Evolutionary conservation across 306 rosid genomes (phyloP).

Genomic region (Dalbergia cultrata): DNA sequence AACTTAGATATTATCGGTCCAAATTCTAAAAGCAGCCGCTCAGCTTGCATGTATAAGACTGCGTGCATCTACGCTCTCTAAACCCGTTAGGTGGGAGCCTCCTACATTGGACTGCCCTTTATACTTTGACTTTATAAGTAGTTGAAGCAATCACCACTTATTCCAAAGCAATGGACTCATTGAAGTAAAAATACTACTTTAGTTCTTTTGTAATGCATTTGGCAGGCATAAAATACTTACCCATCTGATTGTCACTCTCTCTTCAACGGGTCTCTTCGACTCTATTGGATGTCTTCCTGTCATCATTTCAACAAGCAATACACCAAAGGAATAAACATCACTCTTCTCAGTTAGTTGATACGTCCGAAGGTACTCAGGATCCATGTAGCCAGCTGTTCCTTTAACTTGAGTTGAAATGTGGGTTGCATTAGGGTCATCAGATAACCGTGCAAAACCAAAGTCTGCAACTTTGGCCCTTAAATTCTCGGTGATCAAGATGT

Average conservation of each 20-base stretch:
- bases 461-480: slow-evolving; percentile 95
- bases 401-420: slow-evolving; percentile 91
- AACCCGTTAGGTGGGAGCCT: too few species aligned
- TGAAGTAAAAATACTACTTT: neutral
- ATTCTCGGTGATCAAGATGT: slow-evolving; percentile 89
- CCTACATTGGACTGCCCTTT: too few species aligned
- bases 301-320: slow-evolving; percentile 86
- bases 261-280: slow-evolving; percentile 56
- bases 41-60: too few species aligned
- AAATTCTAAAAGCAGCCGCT: too few species aligned
- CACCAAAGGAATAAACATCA: slow-evolving; percentile 97
- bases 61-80: too few species aligned
- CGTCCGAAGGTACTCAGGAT: slow-evolving; percentile 91
- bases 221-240: slow-evolving; percentile 60
- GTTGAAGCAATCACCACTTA: slow-evolving; percentile 6
- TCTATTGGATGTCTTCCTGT: slow-evolving; percentile 92
- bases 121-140: neutral
- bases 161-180: slow-evolving; percentile 14
- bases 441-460: slow-evolving; percentile 88
- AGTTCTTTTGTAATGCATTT: slow-evolving; percentile 5
- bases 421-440: slow-evolving; percentile 74
- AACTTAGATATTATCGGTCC: too few species aligned
- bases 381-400: slow-evolving; percentile 98
- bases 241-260: slow-evolving; percentile 93
- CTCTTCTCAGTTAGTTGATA: slow-evolving; percentile 95